Base-by-base conservation (phyloP, 768 basidiomycete genomes). In the Chalciporus sphaerocephalus region DNA sequence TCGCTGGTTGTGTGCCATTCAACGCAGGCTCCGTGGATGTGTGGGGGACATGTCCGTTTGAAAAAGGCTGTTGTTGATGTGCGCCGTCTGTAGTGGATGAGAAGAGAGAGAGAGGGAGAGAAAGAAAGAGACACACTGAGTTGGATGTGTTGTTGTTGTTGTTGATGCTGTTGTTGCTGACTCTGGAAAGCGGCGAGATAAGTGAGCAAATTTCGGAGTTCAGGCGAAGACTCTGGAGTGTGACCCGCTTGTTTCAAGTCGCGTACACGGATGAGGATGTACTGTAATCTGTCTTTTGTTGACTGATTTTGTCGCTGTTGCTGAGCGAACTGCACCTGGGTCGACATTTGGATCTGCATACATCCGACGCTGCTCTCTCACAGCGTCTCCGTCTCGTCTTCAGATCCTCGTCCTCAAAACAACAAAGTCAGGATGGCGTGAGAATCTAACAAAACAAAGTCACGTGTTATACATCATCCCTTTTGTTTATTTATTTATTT, bases 21-120 rank as follows among this genome's bases (percentile, higher is more conserved):
- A 54, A 48, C 24, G 47, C 12, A 1, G 45, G 12, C 28, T 61
- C 60, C 10, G 55, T 1, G 10, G 38, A 44, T 7, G 53, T 10
- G 15, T 57, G 64, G 27, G 74, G 59, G 21, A 64, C 50, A 56
- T 81, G 79, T 23, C 81, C 80, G 51, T 84, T 83, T 40, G 36
- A 41, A 55, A 42, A 51, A 60, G 58, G 64, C 55, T 58, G 65
- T 66, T 62, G 68, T 60, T 40, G 58, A 28, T 57, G 58, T 11
- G 49, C 22, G 18, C 58, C 53, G 32, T 60, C 60, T 70, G 61
- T 17, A 53, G 50, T 54, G 54, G 69, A 42, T 62, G 62, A 58
- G 47, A 39, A 30, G 48, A 42, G 36, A 42, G 17, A 4, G 21
- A 2, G 5, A 22, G 16, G 7, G 16, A 17, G 2, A 40, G 23